Evolutionary conservation across 352 stramenopile species (phyloP), one percentile per base, ranked within the genome.

Genomic region (Phytophthora fragariae): DNA sequence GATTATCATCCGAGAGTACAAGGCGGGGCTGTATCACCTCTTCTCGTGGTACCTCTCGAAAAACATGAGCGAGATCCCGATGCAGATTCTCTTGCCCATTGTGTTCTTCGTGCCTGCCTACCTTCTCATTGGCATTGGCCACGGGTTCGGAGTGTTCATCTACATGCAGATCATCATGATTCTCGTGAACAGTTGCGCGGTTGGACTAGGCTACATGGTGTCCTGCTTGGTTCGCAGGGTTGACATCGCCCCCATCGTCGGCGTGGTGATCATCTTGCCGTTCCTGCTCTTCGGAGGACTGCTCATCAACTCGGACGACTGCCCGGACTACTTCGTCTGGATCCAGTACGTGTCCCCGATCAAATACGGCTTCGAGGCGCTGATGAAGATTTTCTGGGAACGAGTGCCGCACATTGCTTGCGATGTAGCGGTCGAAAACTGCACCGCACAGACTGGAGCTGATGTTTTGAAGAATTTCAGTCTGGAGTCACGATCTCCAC

Each of bases 211-310:
- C 24, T 81, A 81, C 56, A 81, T 85, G 75, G 73, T 85, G 17
- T 77, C 72, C 21, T 85, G 78, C 52, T 49, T 85, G 39, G 27
- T 47, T 46, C 55, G 58, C 1, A 52, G 63, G 1, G 68, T 76
- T 10, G 68, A 85, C 21, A 67, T 85, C n/a, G 74, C 72, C 1
- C 70, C 75, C 2, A 75, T 85, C 60, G 46, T 85, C n/a, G 76
- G 75, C 44, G 52, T 79, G 9, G 19, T 79, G 1, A 58, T 72
- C 24, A 73, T 81, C 19, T 57, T 84, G 5, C 77, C 77, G 2
- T 81, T 84, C 44, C 6, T 84, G 50, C 70, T 84, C 31, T 84
- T 84, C 54, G 77, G 77, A 11, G 77, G 77, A 0, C 54, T 84
- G 3, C 74, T 84, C 44, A 65, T 84, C 58, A 84, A 84, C 65